Evolutionary conservation across 2,329 filamentous ascomycete genomes (phyloP).

Genomic region (Talaromyces atroroseus): DNA sequence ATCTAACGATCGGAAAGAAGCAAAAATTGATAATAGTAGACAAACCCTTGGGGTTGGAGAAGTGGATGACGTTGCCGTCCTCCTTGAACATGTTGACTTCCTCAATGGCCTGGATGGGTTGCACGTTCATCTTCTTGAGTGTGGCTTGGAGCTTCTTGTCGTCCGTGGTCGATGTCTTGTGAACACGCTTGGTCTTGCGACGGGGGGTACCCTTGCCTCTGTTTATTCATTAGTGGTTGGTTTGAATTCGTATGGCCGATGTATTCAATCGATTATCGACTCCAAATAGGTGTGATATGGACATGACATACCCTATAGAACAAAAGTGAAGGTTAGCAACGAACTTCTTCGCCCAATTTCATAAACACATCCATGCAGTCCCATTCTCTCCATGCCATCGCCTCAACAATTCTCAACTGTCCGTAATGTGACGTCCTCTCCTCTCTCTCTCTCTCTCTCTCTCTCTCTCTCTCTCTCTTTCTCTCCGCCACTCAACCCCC

Average conservation of each 20-base stretch:
- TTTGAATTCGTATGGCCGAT: neutral
- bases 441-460: neutral
- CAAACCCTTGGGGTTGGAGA: conserved; percentile 93
- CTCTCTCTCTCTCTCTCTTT: no score
- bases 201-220: conserved; percentile 97
- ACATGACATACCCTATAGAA: neutral
- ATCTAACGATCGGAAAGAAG: no score
- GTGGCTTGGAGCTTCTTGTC: conserved; percentile 99
- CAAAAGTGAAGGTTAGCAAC: conserved; percentile 5
- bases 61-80: conserved; percentile 99
- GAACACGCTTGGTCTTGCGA: conserved; percentile 97
- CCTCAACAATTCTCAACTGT: no score
- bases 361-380: neutral
- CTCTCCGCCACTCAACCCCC: neutral
- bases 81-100: conserved; percentile 99
- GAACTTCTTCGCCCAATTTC: neutral
- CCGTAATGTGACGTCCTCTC: conserved; percentile 4
- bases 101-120: conserved; percentile 99
- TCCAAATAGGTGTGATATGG: neutral
- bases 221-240: conserved; percentile 17
- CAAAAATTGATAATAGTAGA: conserved; percentile 18
- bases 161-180: conserved; percentile 85
- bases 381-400: no score
- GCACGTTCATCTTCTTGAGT: conserved; percentile 99
- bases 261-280: neutral